phyloP scores from a whole-genome alignment of 306 rosid genomes.

The Urtica urens region DNA sequence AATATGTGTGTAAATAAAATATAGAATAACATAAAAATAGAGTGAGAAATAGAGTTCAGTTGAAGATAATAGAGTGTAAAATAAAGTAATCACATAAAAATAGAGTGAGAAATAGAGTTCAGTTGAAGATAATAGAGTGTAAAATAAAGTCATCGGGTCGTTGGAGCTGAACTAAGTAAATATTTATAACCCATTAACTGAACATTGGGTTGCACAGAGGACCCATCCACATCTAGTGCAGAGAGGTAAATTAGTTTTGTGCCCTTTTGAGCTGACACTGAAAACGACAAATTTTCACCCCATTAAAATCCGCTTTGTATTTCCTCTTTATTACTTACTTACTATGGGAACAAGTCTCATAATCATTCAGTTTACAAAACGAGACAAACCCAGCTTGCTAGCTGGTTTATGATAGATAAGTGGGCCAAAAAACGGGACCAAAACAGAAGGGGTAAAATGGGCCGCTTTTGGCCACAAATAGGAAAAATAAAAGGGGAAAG shows the following conservation, averaged over 20 bases:
- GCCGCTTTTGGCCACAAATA: slow-evolving; percentile 1
- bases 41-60: too few relatives aligned
- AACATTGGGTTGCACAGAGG: too few relatives aligned
- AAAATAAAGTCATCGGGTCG: too few relatives aligned
- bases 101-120: too few relatives aligned
- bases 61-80: too few relatives aligned
- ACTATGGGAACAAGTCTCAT: neutral
- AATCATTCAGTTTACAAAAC: slow-evolving; percentile 4
- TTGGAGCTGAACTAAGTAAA: too few relatives aligned
- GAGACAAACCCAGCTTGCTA: slow-evolving; percentile 5
- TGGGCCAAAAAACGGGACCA: slow-evolving; percentile 2
- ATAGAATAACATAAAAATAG: too few relatives aligned
- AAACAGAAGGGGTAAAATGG: neutral
- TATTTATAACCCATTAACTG: too few relatives aligned
- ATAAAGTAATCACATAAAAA: too few relatives aligned
- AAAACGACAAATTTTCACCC: slow-evolving; percentile 35
- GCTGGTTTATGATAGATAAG: slow-evolving; percentile 2
- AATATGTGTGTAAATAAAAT: too few relatives aligned
- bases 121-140: too few relatives aligned
- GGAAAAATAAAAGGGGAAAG: slow-evolving; percentile 1
- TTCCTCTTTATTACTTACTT: neutral
- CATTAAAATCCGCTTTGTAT: neutral
- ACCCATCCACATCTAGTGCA: slow-evolving; percentile 27
- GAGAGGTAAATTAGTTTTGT: slow-evolving; percentile 22
- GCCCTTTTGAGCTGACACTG: slow-evolving; percentile 33